Conservation (phyloP, 805 yeast genomes). For the Candida hispaniensis region DNA sequence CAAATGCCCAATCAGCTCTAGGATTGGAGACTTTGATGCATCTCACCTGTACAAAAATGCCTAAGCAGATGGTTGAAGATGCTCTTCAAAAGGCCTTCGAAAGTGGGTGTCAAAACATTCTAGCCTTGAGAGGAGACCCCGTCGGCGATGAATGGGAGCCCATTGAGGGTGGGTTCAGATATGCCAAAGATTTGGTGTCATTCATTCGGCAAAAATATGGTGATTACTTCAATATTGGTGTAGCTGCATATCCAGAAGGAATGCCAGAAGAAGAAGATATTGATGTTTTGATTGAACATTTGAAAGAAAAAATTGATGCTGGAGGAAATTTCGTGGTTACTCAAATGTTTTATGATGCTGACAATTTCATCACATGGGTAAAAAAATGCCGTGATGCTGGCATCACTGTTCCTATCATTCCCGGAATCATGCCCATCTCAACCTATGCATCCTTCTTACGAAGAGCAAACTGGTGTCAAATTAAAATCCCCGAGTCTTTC, state of each 20-base stretch:
- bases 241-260: constrained; percentile 97
- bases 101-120: constrained; percentile 89
- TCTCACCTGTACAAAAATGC: constrained; percentile 94
- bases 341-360: constrained; percentile 94
- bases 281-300: constrained; percentile 42
- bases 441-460: constrained; percentile 86
- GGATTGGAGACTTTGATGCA: constrained; percentile 98
- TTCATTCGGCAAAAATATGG: constrained; percentile 74
- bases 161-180: constrained; percentile 65
- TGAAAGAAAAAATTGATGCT: constrained; percentile 83
- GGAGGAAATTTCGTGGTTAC: constrained; percentile 93
- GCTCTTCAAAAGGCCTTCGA: constrained; percentile 78
- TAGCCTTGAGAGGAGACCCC: constrained; percentile 94
- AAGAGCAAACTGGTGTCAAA: constrained; percentile 90
- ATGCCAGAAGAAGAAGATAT: constrained; percentile 75
- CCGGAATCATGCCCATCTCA: constrained; percentile 98
- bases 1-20: constrained; percentile 77
- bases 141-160: constrained; percentile 39
- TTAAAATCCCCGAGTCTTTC: constrained; percentile 66
- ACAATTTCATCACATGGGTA: constrained; percentile 78
- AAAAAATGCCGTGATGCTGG: constrained; percentile 56
- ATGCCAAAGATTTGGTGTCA: constrained; percentile 75
- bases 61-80: constrained; percentile 62
- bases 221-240: constrained; percentile 85
- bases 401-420: constrained; percentile 76